These are phyloP conservation scores for Gaillardinia entomophila DNA, from an alignment of 805 yeast species.

Conservation along the genomic window DNA sequence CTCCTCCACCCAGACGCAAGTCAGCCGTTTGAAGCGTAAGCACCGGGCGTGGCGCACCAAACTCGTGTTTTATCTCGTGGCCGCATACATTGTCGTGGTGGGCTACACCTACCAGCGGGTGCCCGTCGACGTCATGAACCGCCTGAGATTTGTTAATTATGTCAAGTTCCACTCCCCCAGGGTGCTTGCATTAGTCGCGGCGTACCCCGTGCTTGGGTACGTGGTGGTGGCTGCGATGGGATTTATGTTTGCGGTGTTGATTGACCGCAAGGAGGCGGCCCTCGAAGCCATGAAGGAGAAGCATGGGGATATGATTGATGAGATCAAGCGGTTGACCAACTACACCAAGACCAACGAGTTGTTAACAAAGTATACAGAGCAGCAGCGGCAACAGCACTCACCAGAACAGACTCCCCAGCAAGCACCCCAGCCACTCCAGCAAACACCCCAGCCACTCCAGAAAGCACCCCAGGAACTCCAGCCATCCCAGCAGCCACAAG, in stretches of 20 bases:
- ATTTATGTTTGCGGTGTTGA: conserved; percentile 11
- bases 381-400: conserved; percentile 1
- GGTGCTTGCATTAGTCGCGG: conserved; percentile 11
- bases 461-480: background rate
- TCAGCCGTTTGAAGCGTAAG: conserved; percentile 10
- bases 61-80: conserved; percentile 11
- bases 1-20: conserved; percentile 16
- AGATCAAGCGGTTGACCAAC: conserved; percentile 65
- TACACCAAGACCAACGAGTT: conserved; percentile 73
- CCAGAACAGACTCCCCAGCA: conserved; percentile 1
- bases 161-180: conserved; percentile 16
- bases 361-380: conserved; percentile 46
- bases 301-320: conserved; percentile 55
- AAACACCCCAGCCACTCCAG: too few species aligned
- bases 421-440: background rate
- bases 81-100: conserved; percentile 17
- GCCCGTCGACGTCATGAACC: conserved; percentile 9
- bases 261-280: conserved; percentile 13
- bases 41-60: conserved; percentile 10
- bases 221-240: conserved; percentile 11
- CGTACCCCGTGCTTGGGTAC: conserved; percentile 18
- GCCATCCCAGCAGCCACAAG: background rate
- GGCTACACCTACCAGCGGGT: conserved; percentile 15
- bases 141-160: conserved; percentile 16
- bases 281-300: conserved; percentile 29